These are phyloP conservation scores for Penicillium brevicompactum DNA, from an alignment of 2,329 filamentous ascomycete species.

Conservation along the genomic window DNA sequence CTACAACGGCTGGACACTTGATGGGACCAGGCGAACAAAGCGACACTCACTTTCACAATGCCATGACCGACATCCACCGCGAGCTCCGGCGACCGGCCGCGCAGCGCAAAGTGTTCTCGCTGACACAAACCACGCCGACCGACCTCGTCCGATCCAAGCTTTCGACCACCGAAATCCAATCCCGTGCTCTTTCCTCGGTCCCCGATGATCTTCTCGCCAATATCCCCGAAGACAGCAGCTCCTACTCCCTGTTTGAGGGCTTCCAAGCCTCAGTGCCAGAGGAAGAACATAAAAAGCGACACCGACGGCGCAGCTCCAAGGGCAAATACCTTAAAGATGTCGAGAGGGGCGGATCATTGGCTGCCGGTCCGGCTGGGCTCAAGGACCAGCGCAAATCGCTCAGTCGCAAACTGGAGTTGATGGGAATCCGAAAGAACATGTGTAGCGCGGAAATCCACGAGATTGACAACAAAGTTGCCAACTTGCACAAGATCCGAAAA, in stretches of 20 bases:
- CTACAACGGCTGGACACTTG: slow-evolving; percentile 86
- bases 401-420: slow-evolving; percentile 85
- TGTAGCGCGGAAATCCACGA: slow-evolving; percentile 93
- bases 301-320: slow-evolving; percentile 69
- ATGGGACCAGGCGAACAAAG: slow-evolving; percentile 67
- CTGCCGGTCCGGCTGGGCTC: slow-evolving; percentile 70
- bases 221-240: slow-evolving; percentile 81
- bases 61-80: slow-evolving; percentile 85
- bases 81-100: slow-evolving; percentile 81
- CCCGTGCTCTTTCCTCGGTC: slow-evolving; percentile 83
- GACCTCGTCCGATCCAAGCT: slow-evolving; percentile 91
- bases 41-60: slow-evolving; percentile 75
- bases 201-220: slow-evolving; percentile 87
- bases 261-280: slow-evolving; percentile 91
- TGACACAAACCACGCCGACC: slow-evolving; percentile 87
- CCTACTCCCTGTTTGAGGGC: slow-evolving; percentile 93
- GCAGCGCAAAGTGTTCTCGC: slow-evolving; percentile 87
- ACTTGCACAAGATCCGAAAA: slow-evolving; percentile 87
- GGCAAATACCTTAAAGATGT: slow-evolving; percentile 68
- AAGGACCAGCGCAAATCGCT: slow-evolving; percentile 78
- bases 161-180: slow-evolving; percentile 89
- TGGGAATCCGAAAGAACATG: slow-evolving; percentile 94
- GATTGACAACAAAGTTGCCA: slow-evolving; percentile 95
- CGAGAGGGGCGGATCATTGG: slow-evolving; percentile 59
- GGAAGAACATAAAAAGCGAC: slow-evolving; percentile 65